Evolutionary conservation across 2,329 filamentous ascomycete species (phyloP), one percentile per base, ranked within the genome.

Genomic region (Fusarium musae): DNA sequence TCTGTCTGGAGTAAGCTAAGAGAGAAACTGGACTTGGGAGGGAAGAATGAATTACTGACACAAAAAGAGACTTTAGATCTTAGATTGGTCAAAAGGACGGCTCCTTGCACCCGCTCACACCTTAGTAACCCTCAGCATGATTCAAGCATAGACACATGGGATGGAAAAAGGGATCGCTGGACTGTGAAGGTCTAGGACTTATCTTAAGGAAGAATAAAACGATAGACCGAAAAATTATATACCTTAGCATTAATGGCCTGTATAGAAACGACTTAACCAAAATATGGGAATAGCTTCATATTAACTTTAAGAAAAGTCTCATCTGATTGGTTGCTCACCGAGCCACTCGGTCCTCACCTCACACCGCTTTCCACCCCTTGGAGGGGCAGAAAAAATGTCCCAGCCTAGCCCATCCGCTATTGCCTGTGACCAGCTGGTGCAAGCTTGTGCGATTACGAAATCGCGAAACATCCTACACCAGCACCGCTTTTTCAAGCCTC

Each of bases 341-440:
- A 69, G 40, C 58, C 56, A 40, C 70, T 65, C 70, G 43, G 49
- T 62, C 30, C 28, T 61, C 71, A 74, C 69, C 69, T 72, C 72
- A 79, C 80, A 82, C 80, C 80, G 80, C 80, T 76, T 73, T 79
- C 72, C 73, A 72, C 58, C 65, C 58, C 69, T 50, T 68, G 66
- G 66, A 67, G 64, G 70, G 78, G 79, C 79, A 80, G 78, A 81
- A 81, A 81, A 79, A 80, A 80, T 80, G 78, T 76, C 76, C 78
- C 77, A 76, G 68, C 70, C 75, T 77, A 77, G 70, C 74, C 74
- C 75, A 66, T 44, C 50, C 75, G 75, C 77, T 74, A 78, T 75
- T 75, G 73, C 69, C 67, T 72, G 74, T 77, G 76, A 78, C 77
- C 77, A 78, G 72, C 70, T 73, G 66, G 65, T 62, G 71, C 72